Conservation (phyloP, 2,329 filamentous ascomycete genomes). For the Fusarium pseudocircinatum region DNA sequence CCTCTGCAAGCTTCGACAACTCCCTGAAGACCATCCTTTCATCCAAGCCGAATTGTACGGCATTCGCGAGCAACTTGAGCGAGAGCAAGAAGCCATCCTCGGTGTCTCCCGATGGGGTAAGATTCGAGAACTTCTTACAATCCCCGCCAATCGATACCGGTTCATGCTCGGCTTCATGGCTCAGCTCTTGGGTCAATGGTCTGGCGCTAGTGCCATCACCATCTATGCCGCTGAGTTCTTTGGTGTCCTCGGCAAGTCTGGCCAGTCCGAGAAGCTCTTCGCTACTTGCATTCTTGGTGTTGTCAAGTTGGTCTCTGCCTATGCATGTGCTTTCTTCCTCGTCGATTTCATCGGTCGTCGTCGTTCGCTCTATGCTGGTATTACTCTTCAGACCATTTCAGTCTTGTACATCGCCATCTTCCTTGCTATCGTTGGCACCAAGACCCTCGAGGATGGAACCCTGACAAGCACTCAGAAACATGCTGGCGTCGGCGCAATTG, state of each 20-base stretch:
- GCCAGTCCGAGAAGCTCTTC: constrained; percentile 18
- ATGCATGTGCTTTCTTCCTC: constrained; percentile 19
- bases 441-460: neutral
- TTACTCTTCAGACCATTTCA: constrained; percentile 5
- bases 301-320: constrained; percentile 8
- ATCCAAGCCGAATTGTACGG: constrained; percentile 10
- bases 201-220: constrained; percentile 9
- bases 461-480: constrained; percentile 12
- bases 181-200: constrained; percentile 16
- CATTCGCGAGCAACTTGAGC: constrained; percentile 8
- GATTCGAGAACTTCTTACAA: constrained; percentile 10
- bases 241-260: constrained; percentile 11
- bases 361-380: constrained; percentile 1
- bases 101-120: constrained; percentile 21
- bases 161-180: constrained; percentile 23
- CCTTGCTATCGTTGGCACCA: neutral
- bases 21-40: constrained; percentile 10
- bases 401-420: constrained; percentile 21
- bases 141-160: constrained; percentile 16
- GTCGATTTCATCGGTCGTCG: constrained; percentile 18
- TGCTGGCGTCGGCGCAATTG: constrained; percentile 7
- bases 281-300: constrained; percentile 19
- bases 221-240: constrained; percentile 22
- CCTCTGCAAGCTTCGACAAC: constrained; percentile 10
- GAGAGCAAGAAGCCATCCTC: constrained; percentile 13